A percentile compares a stretch with the other conserved stretches of the same genome.
These are phyloP conservation scores for Blumeriella jaapii DNA, from an alignment of 2,329 filamentous ascomycete species.

Conservation along the genomic window DNA sequence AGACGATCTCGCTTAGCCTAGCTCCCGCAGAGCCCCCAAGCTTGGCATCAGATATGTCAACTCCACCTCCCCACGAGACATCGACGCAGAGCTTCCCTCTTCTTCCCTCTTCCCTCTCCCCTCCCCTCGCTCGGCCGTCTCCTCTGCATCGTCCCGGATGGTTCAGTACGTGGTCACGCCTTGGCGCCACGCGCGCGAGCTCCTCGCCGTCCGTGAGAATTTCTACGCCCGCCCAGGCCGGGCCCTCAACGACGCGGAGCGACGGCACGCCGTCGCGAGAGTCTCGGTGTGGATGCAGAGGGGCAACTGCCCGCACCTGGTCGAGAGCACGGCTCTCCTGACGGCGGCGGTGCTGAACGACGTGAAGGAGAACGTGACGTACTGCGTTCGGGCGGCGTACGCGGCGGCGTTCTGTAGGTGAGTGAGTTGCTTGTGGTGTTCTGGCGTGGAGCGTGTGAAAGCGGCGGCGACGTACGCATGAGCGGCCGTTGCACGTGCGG, in stretches of 20 bases:
- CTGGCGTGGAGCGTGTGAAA: not conserved
- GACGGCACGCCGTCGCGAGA: slow-evolving; percentile 41
- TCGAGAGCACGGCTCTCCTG: slow-evolving; percentile 67
- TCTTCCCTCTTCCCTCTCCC: not conserved
- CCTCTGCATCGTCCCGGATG: slow-evolving; percentile 33
- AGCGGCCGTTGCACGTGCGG: too few species aligned
- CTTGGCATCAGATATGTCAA: not conserved
- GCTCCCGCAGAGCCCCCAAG: too few species aligned
- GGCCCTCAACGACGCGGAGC: slow-evolving; percentile 39
- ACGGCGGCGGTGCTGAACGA: slow-evolving; percentile 59
- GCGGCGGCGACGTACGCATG: not conserved
- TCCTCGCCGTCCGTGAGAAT: slow-evolving; percentile 52
- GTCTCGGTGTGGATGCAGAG: slow-evolving; percentile 61
- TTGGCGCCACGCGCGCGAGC: slow-evolving; percentile 55
- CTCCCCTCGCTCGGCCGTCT: not conserved
- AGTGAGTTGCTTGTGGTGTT: slow-evolving; percentile 22
- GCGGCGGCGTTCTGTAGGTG: slow-evolving; percentile 64
- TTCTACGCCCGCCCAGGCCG: slow-evolving; percentile 52
- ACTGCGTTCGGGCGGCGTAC: slow-evolving; percentile 58
- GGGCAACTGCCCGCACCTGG: slow-evolving; percentile 64
- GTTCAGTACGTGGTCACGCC: slow-evolving; percentile 63
- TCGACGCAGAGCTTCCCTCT: not conserved
- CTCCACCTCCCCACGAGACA: not conserved
- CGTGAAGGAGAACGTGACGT: slow-evolving; percentile 29
- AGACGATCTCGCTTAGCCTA: too few species aligned